phyloP scores from a whole-genome alignment of 208 protist species.

The Acanthamoeba sp. region DNA sequence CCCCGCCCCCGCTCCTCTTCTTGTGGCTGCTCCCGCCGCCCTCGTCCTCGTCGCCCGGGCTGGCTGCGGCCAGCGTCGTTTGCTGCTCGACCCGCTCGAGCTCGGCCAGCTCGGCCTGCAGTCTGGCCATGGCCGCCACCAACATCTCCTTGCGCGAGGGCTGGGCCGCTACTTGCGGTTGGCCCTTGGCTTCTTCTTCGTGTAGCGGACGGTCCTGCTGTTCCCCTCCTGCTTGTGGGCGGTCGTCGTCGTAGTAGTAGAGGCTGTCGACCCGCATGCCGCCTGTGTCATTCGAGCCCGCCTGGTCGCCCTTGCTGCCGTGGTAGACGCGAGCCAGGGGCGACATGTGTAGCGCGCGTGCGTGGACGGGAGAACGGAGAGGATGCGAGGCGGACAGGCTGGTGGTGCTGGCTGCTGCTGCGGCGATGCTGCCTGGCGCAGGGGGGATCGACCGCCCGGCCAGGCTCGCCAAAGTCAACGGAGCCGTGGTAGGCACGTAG shows the following conservation, averaged over 20 bases:
- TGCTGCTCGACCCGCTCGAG: background rate
- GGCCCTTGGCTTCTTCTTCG: background rate
- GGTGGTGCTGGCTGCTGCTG: background rate
- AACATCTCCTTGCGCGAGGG: background rate
- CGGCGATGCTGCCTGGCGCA: background rate
- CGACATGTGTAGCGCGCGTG: background rate
- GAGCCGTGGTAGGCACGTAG: background rate
- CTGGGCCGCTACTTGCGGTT: background rate
- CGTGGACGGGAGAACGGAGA: background rate
- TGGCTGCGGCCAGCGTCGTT: background rate
- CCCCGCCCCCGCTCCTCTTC: background rate
- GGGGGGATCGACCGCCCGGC: background rate
- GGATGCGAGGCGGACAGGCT: background rate
- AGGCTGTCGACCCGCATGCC: background rate
- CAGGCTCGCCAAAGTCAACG: no score
- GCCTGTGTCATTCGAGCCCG: background rate
- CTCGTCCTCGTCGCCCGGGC: background rate
- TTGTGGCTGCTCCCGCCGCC: background rate
- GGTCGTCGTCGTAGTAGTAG: background rate
- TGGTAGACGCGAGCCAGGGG: background rate
- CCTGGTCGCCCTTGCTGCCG: background rate
- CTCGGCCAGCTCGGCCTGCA: constrained; percentile 26
- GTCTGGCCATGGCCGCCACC: background rate
- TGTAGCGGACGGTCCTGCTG: background rate
- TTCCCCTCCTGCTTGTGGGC: background rate